Conservation (phyloP, 2,329 filamentous ascomycete species). For the Nemania serpens region DNA sequence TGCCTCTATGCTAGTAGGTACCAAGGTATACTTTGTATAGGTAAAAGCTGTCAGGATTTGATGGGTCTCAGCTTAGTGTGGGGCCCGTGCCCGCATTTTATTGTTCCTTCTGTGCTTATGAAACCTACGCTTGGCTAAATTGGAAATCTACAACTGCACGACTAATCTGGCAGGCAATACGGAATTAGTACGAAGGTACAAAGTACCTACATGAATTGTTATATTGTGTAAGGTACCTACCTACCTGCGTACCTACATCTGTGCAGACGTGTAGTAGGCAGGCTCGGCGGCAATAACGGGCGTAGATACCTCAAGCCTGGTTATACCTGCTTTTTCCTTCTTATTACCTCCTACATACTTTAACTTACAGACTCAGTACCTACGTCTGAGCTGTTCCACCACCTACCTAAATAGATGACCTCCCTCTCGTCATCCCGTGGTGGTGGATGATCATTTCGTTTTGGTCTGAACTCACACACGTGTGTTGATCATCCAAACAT, state of each 20-base stretch:
- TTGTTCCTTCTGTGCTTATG: conserved; percentile 30
- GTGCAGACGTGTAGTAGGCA: no score
- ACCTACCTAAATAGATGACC: neutral
- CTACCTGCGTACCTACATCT: no score
- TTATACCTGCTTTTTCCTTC: no score
- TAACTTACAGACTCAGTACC: no score
- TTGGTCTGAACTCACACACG: neutral
- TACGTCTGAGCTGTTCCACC: no score
- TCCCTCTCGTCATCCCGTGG: no score
- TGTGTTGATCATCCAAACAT: neutral
- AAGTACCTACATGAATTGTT: neutral
- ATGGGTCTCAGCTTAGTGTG: conserved; percentile 31
- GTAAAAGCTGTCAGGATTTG: conserved; percentile 16
- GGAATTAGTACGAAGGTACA: neutral
- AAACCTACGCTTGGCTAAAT: conserved; percentile 29
- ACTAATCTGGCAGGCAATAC: conserved; percentile 12
- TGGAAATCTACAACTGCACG: conserved; percentile 14
- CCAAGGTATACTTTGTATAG: neutral
- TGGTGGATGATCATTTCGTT: neutral
- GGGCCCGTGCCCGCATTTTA: conserved; percentile 25
- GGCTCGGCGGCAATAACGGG: no score
- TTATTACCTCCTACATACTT: no score
- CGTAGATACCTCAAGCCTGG: neutral
- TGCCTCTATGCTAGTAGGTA: no score
- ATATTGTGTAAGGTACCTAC: no score